Evolutionary conservation across 1,284 basidiomycete species (phyloP).

Genomic region (Cryptococcus jaspeensis): DNA sequence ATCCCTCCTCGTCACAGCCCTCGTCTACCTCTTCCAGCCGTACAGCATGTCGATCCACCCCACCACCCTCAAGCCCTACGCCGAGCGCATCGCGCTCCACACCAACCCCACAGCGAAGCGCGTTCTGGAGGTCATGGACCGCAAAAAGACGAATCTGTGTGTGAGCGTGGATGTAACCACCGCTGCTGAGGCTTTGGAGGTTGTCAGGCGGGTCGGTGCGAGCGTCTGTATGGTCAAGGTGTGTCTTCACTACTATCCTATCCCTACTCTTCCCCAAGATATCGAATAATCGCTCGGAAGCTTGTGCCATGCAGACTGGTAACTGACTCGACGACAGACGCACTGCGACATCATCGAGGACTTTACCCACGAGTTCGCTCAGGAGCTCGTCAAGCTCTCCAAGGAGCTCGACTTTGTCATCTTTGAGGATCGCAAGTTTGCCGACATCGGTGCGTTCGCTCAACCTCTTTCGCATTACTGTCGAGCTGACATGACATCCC

Average conservation of each 20-base stretch:
- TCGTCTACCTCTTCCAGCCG: too few species aligned
- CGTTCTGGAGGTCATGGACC: slow-evolving; percentile 78
- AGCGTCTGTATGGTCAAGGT: slow-evolving; percentile 94
- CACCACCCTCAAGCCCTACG: slow-evolving; percentile 59
- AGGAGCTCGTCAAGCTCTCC: slow-evolving; percentile 69
- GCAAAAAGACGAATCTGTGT: slow-evolving; percentile 88
- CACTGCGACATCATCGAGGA: slow-evolving; percentile 96
- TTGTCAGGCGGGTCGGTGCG: slow-evolving; percentile 85
- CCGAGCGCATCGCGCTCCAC: slow-evolving; percentile 62
- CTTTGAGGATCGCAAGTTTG: slow-evolving; percentile 99
- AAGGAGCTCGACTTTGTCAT: slow-evolving; percentile 89
- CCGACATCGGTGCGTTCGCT: slow-evolving; percentile 79
- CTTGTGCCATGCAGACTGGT: neutral
- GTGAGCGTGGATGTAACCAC: slow-evolving; percentile 94
- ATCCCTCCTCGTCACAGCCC: too few species aligned
- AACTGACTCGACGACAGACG: too few species aligned
- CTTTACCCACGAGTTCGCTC: slow-evolving; percentile 74
- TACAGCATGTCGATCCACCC: slow-evolving; percentile 26
- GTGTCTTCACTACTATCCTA: slow-evolving; percentile 30
- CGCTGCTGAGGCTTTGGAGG: slow-evolving; percentile 73
- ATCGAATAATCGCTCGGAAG: neutral
- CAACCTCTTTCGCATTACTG: neutral
- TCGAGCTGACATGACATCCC: neutral
- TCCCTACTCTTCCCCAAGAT: neutral
- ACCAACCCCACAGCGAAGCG: slow-evolving; percentile 70